phyloP scores from a whole-genome alignment of 2,329 filamentous ascomycete genomes.

The Aspergillus hiratsukae region DNA sequence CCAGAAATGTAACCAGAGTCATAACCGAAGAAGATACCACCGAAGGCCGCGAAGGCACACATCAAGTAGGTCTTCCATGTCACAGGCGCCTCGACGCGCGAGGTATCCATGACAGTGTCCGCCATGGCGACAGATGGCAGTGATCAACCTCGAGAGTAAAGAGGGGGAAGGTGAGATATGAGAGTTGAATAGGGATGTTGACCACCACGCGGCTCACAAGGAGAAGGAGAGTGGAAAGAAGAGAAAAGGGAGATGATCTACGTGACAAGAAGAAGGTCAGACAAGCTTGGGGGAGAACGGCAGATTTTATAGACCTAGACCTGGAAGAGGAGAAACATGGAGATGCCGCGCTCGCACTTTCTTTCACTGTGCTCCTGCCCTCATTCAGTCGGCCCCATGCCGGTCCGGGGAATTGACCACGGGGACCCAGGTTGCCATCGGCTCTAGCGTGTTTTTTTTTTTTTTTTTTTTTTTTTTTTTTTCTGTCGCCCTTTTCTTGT shows the following conservation, averaged over 20 bases:
- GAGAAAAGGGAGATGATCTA: neutral
- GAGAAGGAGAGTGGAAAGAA: neutral
- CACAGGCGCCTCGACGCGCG: conserved; percentile 55
- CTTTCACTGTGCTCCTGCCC: neutral
- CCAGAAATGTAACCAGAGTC: conserved; percentile 55
- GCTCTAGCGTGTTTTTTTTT: neutral
- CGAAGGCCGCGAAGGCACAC: conserved; percentile 58
- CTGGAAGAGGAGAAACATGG: neutral
- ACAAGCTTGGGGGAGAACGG: neutral
- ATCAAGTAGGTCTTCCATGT: conserved; percentile 57
- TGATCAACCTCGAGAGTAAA: neutral
- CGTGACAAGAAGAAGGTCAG: neutral
- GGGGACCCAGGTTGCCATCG: neutral
- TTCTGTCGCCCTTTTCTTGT: too few relatives aligned
- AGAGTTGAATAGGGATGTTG: neutral
- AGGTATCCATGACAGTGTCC: conserved; percentile 44
- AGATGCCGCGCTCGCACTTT: neutral
- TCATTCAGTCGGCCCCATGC: neutral
- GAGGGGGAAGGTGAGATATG: neutral
- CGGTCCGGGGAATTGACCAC: neutral
- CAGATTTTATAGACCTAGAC: neutral
- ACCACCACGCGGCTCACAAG: neutral
- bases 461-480: neutral
- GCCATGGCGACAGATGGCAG: conserved; percentile 18
- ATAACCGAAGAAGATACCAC: conserved; percentile 58